These are phyloP conservation scores for Neopestalotiopsis clavispora DNA, from an alignment of 2,329 filamentous ascomycete species.

Conservation along the genomic window DNA sequence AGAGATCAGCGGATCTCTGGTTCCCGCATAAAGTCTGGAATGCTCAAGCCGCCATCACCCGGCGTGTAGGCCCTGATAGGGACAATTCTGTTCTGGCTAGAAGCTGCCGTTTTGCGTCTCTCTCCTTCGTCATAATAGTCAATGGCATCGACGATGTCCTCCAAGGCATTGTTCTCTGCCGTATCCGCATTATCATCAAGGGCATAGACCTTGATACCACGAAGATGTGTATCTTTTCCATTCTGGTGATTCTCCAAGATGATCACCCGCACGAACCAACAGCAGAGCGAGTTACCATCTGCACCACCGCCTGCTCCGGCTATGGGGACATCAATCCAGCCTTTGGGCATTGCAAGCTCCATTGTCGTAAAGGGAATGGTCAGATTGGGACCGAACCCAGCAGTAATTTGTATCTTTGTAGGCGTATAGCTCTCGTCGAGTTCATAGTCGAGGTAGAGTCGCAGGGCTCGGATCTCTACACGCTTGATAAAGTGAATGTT, in stretches of 20 bases:
- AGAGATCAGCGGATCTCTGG: slow-evolving; percentile 43
- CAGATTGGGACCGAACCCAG: slow-evolving; percentile 90
- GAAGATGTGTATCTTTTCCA: slow-evolving; percentile 97
- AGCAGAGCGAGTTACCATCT: slow-evolving; percentile 77
- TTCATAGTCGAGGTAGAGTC: slow-evolving; percentile 89
- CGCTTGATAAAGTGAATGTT: slow-evolving; percentile 87
- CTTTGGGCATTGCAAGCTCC: slow-evolving; percentile 77
- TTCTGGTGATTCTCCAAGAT: slow-evolving; percentile 98
- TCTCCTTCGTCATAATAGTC: slow-evolving; percentile 35
- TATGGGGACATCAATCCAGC: slow-evolving; percentile 87
- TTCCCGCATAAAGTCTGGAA: slow-evolving; percentile 46
- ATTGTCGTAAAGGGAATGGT: slow-evolving; percentile 86
- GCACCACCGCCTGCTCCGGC: slow-evolving; percentile 59
- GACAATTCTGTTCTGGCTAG: slow-evolving; percentile 35
- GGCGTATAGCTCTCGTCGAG: slow-evolving; percentile 97
- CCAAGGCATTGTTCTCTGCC: slow-evolving; percentile 40
- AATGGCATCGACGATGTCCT: slow-evolving; percentile 38
- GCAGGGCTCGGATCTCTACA: slow-evolving; percentile 76
- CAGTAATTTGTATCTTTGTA: slow-evolving; percentile 86
- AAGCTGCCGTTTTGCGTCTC: slow-evolving; percentile 35
- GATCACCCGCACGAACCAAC: slow-evolving; percentile 87
- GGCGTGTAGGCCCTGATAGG: slow-evolving; percentile 32
- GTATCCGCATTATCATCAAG: slow-evolving; percentile 52
- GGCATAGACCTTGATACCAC: slow-evolving; percentile 86
- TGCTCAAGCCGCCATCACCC: slow-evolving; percentile 39